A percentile compares a stretch with the other conserved stretches of the same genome.
Evolutionary conservation across 2,329 filamentous ascomycete species (phyloP).

Genomic region (Fusarium verrucosum): DNA sequence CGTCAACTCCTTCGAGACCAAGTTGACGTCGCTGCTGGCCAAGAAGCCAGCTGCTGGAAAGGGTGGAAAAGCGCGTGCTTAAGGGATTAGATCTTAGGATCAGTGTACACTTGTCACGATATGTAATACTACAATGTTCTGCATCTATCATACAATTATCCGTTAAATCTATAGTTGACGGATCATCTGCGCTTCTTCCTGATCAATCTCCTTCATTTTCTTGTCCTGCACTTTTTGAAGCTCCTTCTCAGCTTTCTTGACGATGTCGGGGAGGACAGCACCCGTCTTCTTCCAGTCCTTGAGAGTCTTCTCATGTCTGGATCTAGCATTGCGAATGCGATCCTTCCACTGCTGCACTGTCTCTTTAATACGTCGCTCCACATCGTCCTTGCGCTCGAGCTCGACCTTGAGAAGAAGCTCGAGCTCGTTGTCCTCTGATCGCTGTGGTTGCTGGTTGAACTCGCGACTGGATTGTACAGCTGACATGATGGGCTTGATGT

Average conservation of each 20-base stretch:
- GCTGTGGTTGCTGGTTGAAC: constrained; percentile 70
- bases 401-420: constrained; percentile 66
- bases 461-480: constrained; percentile 62
- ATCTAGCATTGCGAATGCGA: constrained; percentile 57
- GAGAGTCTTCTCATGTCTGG: constrained; percentile 59
- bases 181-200: constrained; percentile 59
- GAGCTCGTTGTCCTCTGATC: constrained; percentile 65
- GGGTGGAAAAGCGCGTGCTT: constrained; percentile 40
- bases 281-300: constrained; percentile 60
- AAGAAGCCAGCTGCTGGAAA: constrained; percentile 35
- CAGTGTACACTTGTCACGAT: constrained; percentile 44
- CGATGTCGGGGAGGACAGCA: constrained; percentile 57
- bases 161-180: constrained; percentile 48
- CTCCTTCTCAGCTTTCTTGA: constrained; percentile 58
- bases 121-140: constrained; percentile 45
- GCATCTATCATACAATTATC: constrained; percentile 20
- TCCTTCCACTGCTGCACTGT: constrained; percentile 62
- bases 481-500: constrained; percentile 64
- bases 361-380: constrained; percentile 56
- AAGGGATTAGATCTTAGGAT: constrained; percentile 31
- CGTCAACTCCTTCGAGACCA: constrained; percentile 52
- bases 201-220: constrained; percentile 61
- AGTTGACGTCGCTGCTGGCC: constrained; percentile 48
- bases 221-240: constrained; percentile 63
- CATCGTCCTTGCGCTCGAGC: constrained; percentile 60